These are phyloP conservation scores for Paramecium tetraurelia DNA, from an alignment of 73 alveolate species.

Conservation along the genomic window DNA sequence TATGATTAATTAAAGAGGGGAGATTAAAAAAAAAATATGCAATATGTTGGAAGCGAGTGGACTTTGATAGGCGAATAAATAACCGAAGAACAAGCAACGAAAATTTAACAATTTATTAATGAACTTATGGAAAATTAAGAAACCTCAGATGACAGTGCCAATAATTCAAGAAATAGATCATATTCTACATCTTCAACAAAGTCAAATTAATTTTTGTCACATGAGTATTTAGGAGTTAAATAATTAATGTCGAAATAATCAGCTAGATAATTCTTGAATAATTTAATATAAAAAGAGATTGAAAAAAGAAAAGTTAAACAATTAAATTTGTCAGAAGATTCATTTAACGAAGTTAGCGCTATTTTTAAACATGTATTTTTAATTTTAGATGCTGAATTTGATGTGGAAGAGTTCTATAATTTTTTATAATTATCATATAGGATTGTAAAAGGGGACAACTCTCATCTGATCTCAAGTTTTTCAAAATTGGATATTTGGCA, in stretches of 20 bases:
- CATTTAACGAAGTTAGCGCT: background rate
- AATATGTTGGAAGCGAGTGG: background rate
- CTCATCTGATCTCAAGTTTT: background rate
- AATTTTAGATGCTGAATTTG: slow-evolving; percentile 13
- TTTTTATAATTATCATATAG: background rate
- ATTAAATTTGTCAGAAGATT: slow-evolving; percentile 5
- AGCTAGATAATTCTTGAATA: background rate
- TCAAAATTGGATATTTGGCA: slow-evolving; percentile 1
- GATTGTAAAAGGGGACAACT: background rate
- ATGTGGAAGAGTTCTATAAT: background rate
- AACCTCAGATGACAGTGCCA: background rate
- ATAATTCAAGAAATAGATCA: slow-evolving; percentile 1
- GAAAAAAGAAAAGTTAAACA: background rate
- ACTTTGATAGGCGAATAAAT: background rate
- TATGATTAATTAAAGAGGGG: background rate
- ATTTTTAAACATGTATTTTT: slow-evolving; percentile 1
- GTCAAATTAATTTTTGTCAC: background rate
- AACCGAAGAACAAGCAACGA: background rate
- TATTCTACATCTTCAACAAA: slow-evolving; percentile 30
- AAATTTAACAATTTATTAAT: background rate
- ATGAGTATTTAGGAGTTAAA: background rate
- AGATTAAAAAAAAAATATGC: background rate
- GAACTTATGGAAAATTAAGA: background rate
- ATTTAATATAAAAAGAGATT: background rate
- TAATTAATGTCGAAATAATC: background rate